A percentile compares a stretch with the other conserved stretches of the same genome.
Evolutionary conservation across 352 stramenopile species (phyloP).

Genomic region (Globisporangium spiculum): DNA sequence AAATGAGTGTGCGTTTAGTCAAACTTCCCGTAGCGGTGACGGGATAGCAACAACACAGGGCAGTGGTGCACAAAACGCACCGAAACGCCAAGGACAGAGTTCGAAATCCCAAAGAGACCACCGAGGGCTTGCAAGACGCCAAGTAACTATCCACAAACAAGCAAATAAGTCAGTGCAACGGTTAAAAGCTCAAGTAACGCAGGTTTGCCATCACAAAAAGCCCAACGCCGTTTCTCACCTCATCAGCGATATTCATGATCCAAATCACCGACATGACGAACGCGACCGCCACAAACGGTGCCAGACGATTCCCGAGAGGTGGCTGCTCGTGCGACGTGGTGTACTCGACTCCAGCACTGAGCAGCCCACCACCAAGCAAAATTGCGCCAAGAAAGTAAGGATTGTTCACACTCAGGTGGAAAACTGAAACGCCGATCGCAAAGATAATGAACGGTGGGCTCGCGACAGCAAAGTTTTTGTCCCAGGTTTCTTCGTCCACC

Average conservation of each 20-base stretch:
- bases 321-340: constrained; percentile 41
- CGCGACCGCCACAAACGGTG: constrained; percentile 62
- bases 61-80: constrained; percentile 28
- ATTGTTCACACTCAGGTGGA: constrained; percentile 48
- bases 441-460: constrained; percentile 65
- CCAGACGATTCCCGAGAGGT: constrained; percentile 42
- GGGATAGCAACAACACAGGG: neutral
- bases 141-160: constrained; percentile 32
- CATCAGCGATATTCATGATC: constrained; percentile 86
- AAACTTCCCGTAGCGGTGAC: neutral
- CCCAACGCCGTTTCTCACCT: constrained; percentile 26
- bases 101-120: constrained; percentile 70
- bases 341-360: constrained; percentile 45
- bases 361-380: constrained; percentile 35
- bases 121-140: constrained; percentile 71
- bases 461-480: constrained; percentile 67
- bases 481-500: constrained; percentile 78
- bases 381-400: constrained; percentile 44
- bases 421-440: constrained; percentile 48
- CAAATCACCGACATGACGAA: constrained; percentile 86
- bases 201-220: neutral
- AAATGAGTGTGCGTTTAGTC: neutral
- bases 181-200: neutral
- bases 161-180: neutral
- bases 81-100: constrained; percentile 72